Evolutionary conservation across 1,284 basidiomycete genomes (phyloP), one percentile per base, ranked within the genome.

Genomic region (Melampsora abietis-canadensis): DNA sequence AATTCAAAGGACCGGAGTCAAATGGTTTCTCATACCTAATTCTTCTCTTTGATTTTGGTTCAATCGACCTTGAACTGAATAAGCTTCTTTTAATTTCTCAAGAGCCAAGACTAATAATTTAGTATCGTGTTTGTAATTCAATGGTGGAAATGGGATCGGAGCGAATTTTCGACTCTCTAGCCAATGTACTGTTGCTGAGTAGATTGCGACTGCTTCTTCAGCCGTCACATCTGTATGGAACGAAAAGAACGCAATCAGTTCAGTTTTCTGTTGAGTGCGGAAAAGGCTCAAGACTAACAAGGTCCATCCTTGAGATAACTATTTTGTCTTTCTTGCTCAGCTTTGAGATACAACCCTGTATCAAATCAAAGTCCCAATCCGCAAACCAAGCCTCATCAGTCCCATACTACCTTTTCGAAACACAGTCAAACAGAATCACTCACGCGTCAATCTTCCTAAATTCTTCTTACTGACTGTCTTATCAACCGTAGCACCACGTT

Each of bases 381-480:
- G 15, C 14, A 15, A 57, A 21, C 6, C 2, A 30, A 30, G 15
- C 8, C 10, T 12, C 10, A 10, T 40, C 37, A 4, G 59, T 60
- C 27, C 47, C 77, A 3, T 48, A 72, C 57, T 30, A 0, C 37
- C 4, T 40, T 40, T 40, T 10, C 37, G 12, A 2, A 12, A 40
- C 12, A 40, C 12, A 40, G 10, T 40, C 37, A 40, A 40, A 40
- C 6, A 10, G 12, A 77, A 73, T 40, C 69, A 84, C 84, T 81
- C 78, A 86, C 92, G 90, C 76, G 92, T 94, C 59, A 94, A 86
- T 80, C 92, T 90, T 76, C 92, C 92, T 54, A 93, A 84, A 81
- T 96, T 96, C 87, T 95, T 95, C 86, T 94, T 94, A 19, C 93
- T 91, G 48, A 98, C 96, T 7, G 96, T 96, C 84, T 99, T 99